phyloP scores from a whole-genome alignment of 2,329 filamentous ascomycete species.

The Lecanosticta acicola region DNA sequence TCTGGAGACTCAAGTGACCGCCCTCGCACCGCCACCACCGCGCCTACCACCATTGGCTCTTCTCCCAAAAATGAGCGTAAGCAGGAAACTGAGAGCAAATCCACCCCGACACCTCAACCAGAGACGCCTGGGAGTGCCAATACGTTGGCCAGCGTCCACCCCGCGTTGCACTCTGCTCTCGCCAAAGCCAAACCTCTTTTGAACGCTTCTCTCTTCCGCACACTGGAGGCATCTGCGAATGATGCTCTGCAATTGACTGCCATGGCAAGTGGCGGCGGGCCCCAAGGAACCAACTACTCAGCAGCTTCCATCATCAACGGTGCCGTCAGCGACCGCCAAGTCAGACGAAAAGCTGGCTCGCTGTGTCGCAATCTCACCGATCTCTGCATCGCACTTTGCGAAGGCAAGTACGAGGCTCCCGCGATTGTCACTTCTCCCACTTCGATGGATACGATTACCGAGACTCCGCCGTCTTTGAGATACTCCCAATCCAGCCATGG shows the following conservation, averaged over 20 bases:
- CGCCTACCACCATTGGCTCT: slow-evolving; percentile 80
- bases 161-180: slow-evolving; percentile 73
- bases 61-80: slow-evolving; percentile 71
- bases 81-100: slow-evolving; percentile 33
- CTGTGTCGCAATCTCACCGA: slow-evolving; percentile 91
- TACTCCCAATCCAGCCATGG: slow-evolving; percentile 1
- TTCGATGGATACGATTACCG: slow-evolving; percentile 10
- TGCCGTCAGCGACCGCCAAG: slow-evolving; percentile 68
- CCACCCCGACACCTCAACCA: slow-evolving; percentile 32
- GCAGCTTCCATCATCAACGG: slow-evolving; percentile 61
- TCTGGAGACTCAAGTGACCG: slow-evolving; percentile 70
- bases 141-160: slow-evolving; percentile 57
- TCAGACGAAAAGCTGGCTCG: slow-evolving; percentile 84
- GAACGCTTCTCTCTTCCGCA: slow-evolving; percentile 64
- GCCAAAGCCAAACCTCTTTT: slow-evolving; percentile 69
- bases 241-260: slow-evolving; percentile 76
- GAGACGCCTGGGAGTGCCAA: slow-evolving; percentile 36
- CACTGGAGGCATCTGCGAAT: slow-evolving; percentile 71
- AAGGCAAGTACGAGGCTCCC: slow-evolving; percentile 31
- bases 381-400: slow-evolving; percentile 71
- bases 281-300: slow-evolving; percentile 56
- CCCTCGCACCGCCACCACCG: slow-evolving; percentile 84
- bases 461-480: slow-evolving; percentile 8
- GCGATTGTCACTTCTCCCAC: slow-evolving; percentile 20
- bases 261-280: slow-evolving; percentile 68